Conservation (phyloP, 2,329 filamentous ascomycete species). For the Domatiomyces catenatus region DNA sequence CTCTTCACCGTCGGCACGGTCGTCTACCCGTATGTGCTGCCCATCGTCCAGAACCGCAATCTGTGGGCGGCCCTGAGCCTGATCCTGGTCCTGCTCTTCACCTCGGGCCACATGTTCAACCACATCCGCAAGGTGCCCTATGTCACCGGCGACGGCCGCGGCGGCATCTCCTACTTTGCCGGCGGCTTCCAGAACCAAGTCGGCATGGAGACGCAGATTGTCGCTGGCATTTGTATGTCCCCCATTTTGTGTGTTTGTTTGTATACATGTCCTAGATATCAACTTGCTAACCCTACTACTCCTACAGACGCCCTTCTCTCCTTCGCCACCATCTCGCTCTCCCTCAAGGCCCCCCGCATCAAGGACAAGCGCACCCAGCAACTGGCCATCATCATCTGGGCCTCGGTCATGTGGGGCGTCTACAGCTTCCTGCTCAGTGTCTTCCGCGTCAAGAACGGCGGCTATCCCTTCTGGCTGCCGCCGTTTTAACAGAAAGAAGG, state of each 20-base stretch:
- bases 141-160: conserved; percentile 66
- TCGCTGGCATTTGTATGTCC: conserved; percentile 78
- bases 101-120: conserved; percentile 97
- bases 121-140: conserved; percentile 95
- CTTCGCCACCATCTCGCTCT: conserved; percentile 81
- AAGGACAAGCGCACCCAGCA: conserved; percentile 62
- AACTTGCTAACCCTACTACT: conserved; percentile 7
- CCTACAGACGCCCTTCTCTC: conserved; percentile 60
- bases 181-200: conserved; percentile 85
- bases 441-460: conserved; percentile 86
- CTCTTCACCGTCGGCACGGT: conserved; percentile 53
- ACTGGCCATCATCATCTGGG: conserved; percentile 67
- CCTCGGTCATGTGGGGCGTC: conserved; percentile 57
- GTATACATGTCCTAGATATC: too few species aligned
- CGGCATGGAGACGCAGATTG: conserved; percentile 86
- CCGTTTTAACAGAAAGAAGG: conserved; percentile 46
- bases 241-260: conserved; percentile 5
- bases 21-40: conserved; percentile 62
- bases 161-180: conserved; percentile 81
- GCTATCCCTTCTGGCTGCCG: conserved; percentile 86
- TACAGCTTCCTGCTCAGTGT: conserved; percentile 92
- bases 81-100: conserved; percentile 81
- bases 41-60: conserved; percentile 75
- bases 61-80: conserved; percentile 84
- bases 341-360: conserved; percentile 83